Evolutionary conservation across 129 eudicot genomes (phyloP).

Genomic region (Flaveria trinervia): DNA sequence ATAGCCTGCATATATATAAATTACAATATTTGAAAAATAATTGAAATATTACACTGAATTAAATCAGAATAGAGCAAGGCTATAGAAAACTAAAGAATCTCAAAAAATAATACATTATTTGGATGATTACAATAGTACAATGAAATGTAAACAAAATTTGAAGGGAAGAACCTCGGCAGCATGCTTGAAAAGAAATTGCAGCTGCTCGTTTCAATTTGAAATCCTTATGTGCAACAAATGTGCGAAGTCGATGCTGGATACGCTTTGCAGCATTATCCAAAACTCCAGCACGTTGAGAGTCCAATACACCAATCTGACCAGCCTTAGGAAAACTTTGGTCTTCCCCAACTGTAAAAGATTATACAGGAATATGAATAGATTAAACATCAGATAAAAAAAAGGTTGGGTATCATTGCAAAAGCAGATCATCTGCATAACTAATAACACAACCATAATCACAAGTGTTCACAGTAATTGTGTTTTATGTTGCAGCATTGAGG

Average conservation of each 20-base stretch:
- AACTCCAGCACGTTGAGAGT: slow-evolving; percentile 85
- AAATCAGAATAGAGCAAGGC: slow-evolving; percentile 1
- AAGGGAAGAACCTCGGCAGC: slow-evolving; percentile 72
- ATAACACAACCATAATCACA: slow-evolving; percentile 7
- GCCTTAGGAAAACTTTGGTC: slow-evolving; percentile 95
- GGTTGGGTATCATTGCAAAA: background rate
- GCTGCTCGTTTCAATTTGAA: slow-evolving; percentile 59
- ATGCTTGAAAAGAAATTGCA: slow-evolving; percentile 81
- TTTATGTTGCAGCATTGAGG: slow-evolving; percentile 11
- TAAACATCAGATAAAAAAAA: background rate
- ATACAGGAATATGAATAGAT: background rate
- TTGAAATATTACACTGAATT: slow-evolving; percentile 13
- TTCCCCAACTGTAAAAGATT: slow-evolving; percentile 69
- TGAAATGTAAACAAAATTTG: slow-evolving; percentile 10
- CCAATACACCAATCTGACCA: slow-evolving; percentile 94
- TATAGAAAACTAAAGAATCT: background rate
- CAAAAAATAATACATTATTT: background rate
- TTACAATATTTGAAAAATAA: background rate
- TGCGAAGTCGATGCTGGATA: slow-evolving; percentile 67
- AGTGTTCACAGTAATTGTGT: background rate
- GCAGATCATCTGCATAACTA: slow-evolving; percentile 16
- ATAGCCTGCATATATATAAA: slow-evolving; percentile 54
- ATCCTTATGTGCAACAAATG: slow-evolving; percentile 66
- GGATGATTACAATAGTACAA: slow-evolving; percentile 8
- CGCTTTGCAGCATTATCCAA: slow-evolving; percentile 83